phyloP scores from a whole-genome alignment of 371 early-diverging fungal species.

The Sporodiniella umbellata region DNA sequence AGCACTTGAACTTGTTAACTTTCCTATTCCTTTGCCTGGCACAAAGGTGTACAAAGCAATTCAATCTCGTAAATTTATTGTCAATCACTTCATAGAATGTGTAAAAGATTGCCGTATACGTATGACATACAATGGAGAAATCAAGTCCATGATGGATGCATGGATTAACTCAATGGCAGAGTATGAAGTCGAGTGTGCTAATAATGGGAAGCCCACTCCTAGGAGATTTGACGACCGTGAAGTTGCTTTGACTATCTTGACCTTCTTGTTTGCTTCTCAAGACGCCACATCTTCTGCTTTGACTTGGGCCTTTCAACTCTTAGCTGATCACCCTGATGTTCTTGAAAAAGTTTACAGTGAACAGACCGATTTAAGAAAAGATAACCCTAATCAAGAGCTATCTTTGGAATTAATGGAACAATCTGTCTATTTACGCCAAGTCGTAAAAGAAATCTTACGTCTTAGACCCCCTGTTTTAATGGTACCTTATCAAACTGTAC shows the following conservation, averaged over 20 bases:
- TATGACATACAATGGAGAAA: conserved; percentile 31
- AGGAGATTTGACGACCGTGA: conserved; percentile 46
- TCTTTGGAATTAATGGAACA: conserved; percentile 44
- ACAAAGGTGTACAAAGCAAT: conserved; percentile 56
- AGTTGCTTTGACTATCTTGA: conserved; percentile 46
- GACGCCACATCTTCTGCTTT: conserved; percentile 53
- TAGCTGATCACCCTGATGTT: conserved; percentile 51
- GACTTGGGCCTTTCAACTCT: conserved; percentile 51
- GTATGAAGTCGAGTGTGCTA: conserved; percentile 30
- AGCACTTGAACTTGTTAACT: conserved; percentile 54
- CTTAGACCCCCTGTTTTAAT: conserved; percentile 52
- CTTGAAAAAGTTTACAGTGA: conserved; percentile 41
- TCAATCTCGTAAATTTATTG: conserved; percentile 51
- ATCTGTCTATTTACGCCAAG: conserved; percentile 42
- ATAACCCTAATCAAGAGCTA: conserved; percentile 22
- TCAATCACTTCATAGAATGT: conserved; percentile 42
- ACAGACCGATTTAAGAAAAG: conserved; percentile 34
- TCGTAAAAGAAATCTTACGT: conserved; percentile 48
- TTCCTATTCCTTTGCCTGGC: conserved; percentile 53
- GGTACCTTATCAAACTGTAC: conserved; percentile 48
- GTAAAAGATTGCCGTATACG: conserved; percentile 40
- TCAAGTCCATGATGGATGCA: conserved; percentile 48
- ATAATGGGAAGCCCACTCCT: conserved; percentile 36
- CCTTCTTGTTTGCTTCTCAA: conserved; percentile 51
- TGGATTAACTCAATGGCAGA: conserved; percentile 46